Conservation (phyloP, 352 stramenopile species). For the Globisporangium parvum region DNA sequence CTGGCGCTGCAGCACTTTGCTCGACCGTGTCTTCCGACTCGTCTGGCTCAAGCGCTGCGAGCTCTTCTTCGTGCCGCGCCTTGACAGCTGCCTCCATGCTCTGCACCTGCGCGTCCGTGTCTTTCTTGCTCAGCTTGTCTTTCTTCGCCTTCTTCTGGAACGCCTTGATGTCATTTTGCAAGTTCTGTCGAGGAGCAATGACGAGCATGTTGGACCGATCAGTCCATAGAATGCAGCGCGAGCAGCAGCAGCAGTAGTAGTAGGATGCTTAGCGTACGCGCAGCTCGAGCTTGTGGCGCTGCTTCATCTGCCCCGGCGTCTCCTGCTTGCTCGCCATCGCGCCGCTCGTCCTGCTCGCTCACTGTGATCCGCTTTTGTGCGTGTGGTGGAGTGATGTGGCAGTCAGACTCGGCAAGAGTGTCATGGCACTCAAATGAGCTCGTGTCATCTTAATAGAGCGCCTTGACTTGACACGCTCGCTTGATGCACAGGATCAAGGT, state of each 20-base stretch:
- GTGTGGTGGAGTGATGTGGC: background rate
- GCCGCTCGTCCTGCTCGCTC: background rate
- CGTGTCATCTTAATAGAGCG: background rate
- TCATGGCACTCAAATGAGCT: background rate
- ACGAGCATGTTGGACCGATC: background rate
- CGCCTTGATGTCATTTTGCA: slow-evolving; percentile 72
- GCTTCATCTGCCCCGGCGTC: slow-evolving; percentile 76
- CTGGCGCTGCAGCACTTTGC: background rate
- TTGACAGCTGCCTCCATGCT: slow-evolving; percentile 56
- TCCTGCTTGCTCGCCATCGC: slow-evolving; percentile 49
- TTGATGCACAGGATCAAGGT: too few species aligned
- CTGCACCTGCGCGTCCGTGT: slow-evolving; percentile 48
- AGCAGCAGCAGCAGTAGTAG: background rate
- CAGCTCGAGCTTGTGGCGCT: slow-evolving; percentile 84
- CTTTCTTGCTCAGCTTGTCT: slow-evolving; percentile 71
- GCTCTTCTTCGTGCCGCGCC: slow-evolving; percentile 46
- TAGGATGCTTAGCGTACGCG: slow-evolving; percentile 26
- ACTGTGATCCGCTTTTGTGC: background rate
- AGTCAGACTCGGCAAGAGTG: too few species aligned
- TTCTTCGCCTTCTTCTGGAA: slow-evolving; percentile 88
- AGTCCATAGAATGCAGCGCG: background rate
- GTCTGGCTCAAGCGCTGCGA: slow-evolving; percentile 24
- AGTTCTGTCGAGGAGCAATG: slow-evolving; percentile 27
- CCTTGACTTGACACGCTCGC: background rate
- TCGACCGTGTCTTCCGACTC: slow-evolving; percentile 12